phyloP scores from a whole-genome alignment of 208 protist species.

The Phytomonas serpens region DNA sequence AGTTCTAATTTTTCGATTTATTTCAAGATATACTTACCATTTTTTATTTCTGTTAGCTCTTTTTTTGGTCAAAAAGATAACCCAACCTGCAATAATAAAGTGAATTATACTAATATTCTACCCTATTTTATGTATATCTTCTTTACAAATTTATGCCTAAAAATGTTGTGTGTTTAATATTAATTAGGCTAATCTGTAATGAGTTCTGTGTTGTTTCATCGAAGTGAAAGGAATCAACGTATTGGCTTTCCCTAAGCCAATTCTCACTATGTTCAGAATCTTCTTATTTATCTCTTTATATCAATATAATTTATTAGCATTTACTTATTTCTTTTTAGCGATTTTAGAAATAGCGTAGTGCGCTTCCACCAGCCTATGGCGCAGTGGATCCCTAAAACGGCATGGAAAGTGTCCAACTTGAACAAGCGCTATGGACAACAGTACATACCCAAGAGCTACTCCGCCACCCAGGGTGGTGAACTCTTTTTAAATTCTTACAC shows the following conservation, averaged over 20 bases:
- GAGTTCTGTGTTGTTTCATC: neutral
- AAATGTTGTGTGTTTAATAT: neutral
- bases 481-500: neutral
- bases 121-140: constrained; percentile 4
- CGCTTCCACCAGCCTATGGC: constrained; percentile 31
- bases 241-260: neutral
- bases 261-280: neutral
- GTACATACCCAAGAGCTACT: constrained; percentile 38
- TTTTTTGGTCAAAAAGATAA: neutral
- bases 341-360: constrained; percentile 1
- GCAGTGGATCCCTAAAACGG: constrained; percentile 85
- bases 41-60: neutral
- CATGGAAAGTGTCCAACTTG: constrained; percentile 79
- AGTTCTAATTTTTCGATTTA: constrained; percentile 2
- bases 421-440: constrained; percentile 77
- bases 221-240: neutral
- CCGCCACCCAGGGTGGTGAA: constrained; percentile 5
- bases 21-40: constrained; percentile 8
- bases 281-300: neutral
- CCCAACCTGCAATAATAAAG: constrained; percentile 13
- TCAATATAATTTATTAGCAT: neutral
- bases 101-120: constrained; percentile 10
- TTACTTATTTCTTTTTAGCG: neutral
- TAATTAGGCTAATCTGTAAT: neutral
- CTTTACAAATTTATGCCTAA: neutral